phyloP scores from a whole-genome alignment of 2,329 filamentous ascomycete species.

The Trichophyton rubrum region DNA sequence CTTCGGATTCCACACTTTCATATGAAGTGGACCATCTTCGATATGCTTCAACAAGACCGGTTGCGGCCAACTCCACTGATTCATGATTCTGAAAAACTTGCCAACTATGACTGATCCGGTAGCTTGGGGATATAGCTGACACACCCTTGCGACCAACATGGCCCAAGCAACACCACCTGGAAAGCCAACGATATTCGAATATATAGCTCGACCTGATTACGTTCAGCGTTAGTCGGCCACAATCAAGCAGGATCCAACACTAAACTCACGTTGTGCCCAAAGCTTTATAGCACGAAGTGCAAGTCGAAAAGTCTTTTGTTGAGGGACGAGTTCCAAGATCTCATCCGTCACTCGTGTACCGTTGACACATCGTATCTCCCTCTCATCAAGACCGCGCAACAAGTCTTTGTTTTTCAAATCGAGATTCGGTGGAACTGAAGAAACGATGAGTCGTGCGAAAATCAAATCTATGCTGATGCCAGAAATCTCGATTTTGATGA shows the following conservation, averaged over 20 bases:
- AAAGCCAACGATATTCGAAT: slow-evolving; percentile 92
- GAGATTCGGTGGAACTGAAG: slow-evolving; percentile 59
- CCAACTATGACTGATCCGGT: slow-evolving; percentile 76
- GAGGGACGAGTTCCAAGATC: slow-evolving; percentile 76
- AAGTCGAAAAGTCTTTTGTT: slow-evolving; percentile 76
- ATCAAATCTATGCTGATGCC: slow-evolving; percentile 94
- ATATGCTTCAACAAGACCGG: slow-evolving; percentile 85
- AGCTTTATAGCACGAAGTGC: slow-evolving; percentile 88
- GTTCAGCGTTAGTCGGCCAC: slow-evolving; percentile 1
- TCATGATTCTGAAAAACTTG: slow-evolving; percentile 90
- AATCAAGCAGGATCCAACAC: neutral
- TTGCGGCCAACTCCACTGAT: slow-evolving; percentile 83
- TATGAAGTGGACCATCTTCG: slow-evolving; percentile 66
- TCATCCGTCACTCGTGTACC: slow-evolving; percentile 91
- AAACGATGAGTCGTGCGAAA: slow-evolving; percentile 62
- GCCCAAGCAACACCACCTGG: slow-evolving; percentile 96
- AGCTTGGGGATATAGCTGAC: slow-evolving; percentile 89
- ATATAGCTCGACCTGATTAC: slow-evolving; percentile 59
- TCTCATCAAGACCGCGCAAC: slow-evolving; percentile 73
- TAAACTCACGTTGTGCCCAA: slow-evolving; percentile 64
- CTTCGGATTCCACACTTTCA: slow-evolving; percentile 89
- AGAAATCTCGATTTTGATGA: slow-evolving; percentile 89
- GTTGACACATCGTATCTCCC: slow-evolving; percentile 78
- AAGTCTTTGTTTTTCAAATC: slow-evolving; percentile 72
- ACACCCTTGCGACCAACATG: slow-evolving; percentile 90